These are phyloP conservation scores for Aphanomyces euteiches DNA, from an alignment of 352 stramenopile genomes.

Conservation along the genomic window DNA sequence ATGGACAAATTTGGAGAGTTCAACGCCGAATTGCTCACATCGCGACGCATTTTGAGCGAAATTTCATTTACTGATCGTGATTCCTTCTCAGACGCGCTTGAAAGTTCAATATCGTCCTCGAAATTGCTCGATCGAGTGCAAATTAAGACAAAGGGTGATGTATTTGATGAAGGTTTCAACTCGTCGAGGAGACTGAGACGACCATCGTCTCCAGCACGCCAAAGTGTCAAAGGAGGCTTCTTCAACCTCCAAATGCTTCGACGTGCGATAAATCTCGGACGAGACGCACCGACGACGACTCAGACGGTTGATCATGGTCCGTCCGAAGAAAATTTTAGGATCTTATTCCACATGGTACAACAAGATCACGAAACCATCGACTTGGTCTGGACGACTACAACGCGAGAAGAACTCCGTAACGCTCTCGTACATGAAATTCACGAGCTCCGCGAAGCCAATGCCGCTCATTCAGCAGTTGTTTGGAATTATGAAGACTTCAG, in stretches of 20 bases:
- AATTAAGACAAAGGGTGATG: constrained; percentile 1
- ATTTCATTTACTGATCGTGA: not conserved
- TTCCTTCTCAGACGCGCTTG: not conserved
- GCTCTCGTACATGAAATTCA: constrained; percentile 84
- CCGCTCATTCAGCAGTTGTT: constrained; percentile 67
- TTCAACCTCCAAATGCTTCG: constrained; percentile 11
- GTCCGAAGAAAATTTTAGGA: constrained; percentile 88
- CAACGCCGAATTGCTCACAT: constrained; percentile 20
- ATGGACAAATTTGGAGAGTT: constrained; percentile 23
- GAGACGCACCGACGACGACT: not conserved
- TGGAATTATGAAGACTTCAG: constrained; percentile 97
- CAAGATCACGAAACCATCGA: constrained; percentile 89
- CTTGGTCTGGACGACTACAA: constrained; percentile 92
- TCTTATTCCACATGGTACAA: constrained; percentile 93
- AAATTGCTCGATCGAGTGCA: constrained; percentile 15
- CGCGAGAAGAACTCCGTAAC: constrained; percentile 82
- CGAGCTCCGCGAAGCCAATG: constrained; percentile 70
- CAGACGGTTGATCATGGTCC: constrained; percentile 2
- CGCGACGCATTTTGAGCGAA: constrained; percentile 1
- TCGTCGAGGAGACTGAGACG: not conserved
- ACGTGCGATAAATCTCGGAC: not conserved
- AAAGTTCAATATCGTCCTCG: not conserved
- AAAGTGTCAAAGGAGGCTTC: not conserved
- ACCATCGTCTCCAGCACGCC: not conserved
- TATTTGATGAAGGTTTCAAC: constrained; percentile 4